Evolutionary conservation across 495 filamentous ascomycete genomes (phyloP).

Genomic region (Penicillium ochrochloron): DNA sequence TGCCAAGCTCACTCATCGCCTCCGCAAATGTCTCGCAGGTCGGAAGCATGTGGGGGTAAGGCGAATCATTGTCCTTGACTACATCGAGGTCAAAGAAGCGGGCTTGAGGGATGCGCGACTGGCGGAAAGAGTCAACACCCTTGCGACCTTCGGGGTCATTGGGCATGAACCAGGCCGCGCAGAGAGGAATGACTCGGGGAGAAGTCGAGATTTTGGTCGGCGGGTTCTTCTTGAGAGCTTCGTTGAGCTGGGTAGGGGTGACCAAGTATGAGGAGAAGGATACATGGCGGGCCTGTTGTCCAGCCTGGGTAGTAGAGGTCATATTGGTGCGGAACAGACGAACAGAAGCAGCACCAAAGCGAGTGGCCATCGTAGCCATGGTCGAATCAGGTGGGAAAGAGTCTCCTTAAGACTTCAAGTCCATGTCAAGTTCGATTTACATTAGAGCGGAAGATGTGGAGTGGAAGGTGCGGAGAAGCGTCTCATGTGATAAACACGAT

Average conservation of each 20-base stretch:
- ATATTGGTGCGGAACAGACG: slow-evolving; percentile 43
- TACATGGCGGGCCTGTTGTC: slow-evolving; percentile 42
- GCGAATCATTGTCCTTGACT: slow-evolving; percentile 81
- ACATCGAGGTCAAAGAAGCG: slow-evolving; percentile 97
- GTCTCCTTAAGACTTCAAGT: not conserved
- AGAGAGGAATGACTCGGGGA: slow-evolving; percentile 83
- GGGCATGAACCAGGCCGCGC: slow-evolving; percentile 94
- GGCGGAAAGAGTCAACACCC: slow-evolving; percentile 74
- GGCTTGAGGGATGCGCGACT: slow-evolving; percentile 78
- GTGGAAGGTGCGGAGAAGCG: slow-evolving; percentile 28
- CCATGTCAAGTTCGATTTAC: slow-evolving; percentile 10
- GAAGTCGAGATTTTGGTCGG: slow-evolving; percentile 73
- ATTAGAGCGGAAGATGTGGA: slow-evolving; percentile 17
- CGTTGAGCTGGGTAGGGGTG: slow-evolving; percentile 77
- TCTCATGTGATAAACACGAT: slow-evolving; percentile 39
- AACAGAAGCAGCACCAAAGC: slow-evolving; percentile 36
- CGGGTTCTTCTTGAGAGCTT: slow-evolving; percentile 78
- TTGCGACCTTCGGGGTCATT: slow-evolving; percentile 78
- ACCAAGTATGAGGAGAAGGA: slow-evolving; percentile 81
- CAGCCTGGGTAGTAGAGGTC: slow-evolving; percentile 32
- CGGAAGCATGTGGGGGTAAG: slow-evolving; percentile 97
- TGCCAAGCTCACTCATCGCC: slow-evolving; percentile 87
- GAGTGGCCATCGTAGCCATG: slow-evolving; percentile 47
- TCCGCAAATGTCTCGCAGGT: slow-evolving; percentile 76
- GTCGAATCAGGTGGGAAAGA: slow-evolving; percentile 17